Conservation (phyloP, 768 basidiomycete genomes). For the Amyloporia xantha region DNA sequence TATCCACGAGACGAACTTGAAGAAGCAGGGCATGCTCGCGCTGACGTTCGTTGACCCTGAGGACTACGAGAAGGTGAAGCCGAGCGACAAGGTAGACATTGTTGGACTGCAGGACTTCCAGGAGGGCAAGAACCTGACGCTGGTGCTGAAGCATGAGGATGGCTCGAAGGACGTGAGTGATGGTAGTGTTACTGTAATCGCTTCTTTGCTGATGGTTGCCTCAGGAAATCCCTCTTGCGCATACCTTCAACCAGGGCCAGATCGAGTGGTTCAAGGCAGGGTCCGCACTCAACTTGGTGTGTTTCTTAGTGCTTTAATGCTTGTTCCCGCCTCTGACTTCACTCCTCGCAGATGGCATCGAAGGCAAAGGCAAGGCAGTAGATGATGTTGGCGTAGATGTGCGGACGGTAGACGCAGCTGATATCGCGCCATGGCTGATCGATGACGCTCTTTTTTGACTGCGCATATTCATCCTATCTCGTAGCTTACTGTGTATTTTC, state of each 20-base stretch:
- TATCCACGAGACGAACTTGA: conserved; percentile 97
- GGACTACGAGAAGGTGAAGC: conserved; percentile 90
- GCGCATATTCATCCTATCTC: not conserved
- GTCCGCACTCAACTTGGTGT: conserved; percentile 82
- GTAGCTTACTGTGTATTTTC: not conserved
- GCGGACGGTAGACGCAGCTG: not conserved
- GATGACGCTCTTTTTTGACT: not conserved
- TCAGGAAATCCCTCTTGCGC: conserved; percentile 70
- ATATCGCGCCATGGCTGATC: not conserved
- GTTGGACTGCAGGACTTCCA: conserved; percentile 83
- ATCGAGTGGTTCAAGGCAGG: conserved; percentile 99
- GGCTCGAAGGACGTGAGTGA: conserved; percentile 58
- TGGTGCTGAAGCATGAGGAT: conserved; percentile 77
- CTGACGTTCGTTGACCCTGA: conserved; percentile 87
- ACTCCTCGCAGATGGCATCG: conserved; percentile 51
- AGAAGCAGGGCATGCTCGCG: conserved; percentile 99
- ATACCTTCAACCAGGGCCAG: conserved; percentile 96
- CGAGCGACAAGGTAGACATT: conserved; percentile 85
- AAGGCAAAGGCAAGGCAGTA: conserved; percentile 38
- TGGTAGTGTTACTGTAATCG: not conserved
- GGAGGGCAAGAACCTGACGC: conserved; percentile 86
- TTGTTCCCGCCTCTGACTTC: conserved; percentile 4
- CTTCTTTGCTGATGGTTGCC: not conserved
- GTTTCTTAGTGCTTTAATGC: conserved; percentile 10
- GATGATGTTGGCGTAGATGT: not conserved